phyloP scores from a whole-genome alignment of 371 early-diverging fungal species.

The Mucor plumbeus region DNA sequence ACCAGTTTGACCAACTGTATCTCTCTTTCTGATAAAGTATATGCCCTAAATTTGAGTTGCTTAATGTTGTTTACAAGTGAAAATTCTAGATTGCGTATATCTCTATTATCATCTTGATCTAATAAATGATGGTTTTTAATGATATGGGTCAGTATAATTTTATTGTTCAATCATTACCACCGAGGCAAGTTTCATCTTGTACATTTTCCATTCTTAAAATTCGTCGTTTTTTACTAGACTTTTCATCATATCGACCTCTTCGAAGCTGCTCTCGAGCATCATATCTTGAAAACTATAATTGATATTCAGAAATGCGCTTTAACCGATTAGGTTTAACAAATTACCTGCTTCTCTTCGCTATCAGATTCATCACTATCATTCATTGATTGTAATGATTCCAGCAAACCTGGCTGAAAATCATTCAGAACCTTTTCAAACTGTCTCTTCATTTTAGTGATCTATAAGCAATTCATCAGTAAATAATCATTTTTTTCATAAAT shows the following conservation, averaged over 20 bases:
- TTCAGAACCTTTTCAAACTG: conserved; percentile 56
- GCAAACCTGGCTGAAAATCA: conserved; percentile 51
- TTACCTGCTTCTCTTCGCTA: conserved; percentile 6
- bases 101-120: conserved; percentile 11
- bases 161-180: conserved; percentile 2
- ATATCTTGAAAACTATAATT: neutral
- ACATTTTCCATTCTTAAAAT: conserved; percentile 29
- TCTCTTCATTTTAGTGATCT: conserved; percentile 54
- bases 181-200: conserved; percentile 24
- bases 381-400: conserved; percentile 21
- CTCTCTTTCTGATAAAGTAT: conserved; percentile 45
- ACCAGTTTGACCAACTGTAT: conserved; percentile 62
- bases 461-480: neutral
- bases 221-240: conserved; percentile 35
- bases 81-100: conserved; percentile 71
- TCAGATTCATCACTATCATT: conserved; percentile 18
- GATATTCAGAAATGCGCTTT: too few species aligned
- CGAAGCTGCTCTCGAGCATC: conserved; percentile 32
- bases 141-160: too few species aligned
- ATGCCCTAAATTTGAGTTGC: conserved; percentile 41
- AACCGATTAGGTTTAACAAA: too few species aligned
- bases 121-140: neutral
- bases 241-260: conserved; percentile 41
- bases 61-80: conserved; percentile 57
- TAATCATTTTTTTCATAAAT: too few species aligned